These are phyloP conservation scores for Yarrowia galli DNA, from an alignment of 1,139 yeast genomes.

Conservation along the genomic window DNA sequence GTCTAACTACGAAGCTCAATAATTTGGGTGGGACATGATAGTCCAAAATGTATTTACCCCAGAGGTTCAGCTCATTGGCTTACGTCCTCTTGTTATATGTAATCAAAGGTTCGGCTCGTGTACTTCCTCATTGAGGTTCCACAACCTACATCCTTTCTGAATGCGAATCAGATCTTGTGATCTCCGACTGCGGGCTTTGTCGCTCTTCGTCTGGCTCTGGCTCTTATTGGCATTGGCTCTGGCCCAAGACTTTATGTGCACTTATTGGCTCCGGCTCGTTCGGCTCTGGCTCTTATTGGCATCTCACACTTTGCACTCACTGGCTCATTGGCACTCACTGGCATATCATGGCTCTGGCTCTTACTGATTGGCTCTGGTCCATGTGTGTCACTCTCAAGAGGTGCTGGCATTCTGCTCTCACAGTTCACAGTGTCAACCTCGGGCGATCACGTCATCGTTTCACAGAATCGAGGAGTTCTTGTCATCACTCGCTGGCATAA, in stretches of 20 bases:
- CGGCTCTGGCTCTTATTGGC: conserved; percentile 1
- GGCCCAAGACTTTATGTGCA: neutral
- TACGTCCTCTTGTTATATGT: neutral
- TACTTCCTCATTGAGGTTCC: neutral
- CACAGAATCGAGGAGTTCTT: no score
- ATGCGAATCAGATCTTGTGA: conserved; percentile 3
- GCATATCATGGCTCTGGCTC: conserved; percentile 11
- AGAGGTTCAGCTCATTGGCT: conserved; percentile 18
- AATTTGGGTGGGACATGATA: neutral
- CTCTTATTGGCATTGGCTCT: neutral
- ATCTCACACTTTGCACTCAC: neutral
- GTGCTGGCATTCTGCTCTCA: conserved; percentile 10
- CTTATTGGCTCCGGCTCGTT: neutral
- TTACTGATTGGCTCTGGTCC: neutral
- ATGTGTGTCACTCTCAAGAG: neutral
- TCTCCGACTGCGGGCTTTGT: conserved; percentile 21
- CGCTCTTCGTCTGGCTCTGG: neutral
- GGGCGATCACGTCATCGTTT: conserved; percentile 9
- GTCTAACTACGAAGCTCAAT: neutral
- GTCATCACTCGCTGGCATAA: conserved; percentile 7
- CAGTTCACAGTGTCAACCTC: conserved; percentile 17
- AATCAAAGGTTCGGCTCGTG: conserved; percentile 4
- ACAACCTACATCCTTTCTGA: conserved; percentile 10
- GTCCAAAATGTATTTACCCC: conserved; percentile 7
- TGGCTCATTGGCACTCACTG: neutral